Evolutionary conservation across 2,329 filamentous ascomycete species (phyloP), one percentile per base, ranked within the genome.

Genomic region (Hortaea werneckii): DNA sequence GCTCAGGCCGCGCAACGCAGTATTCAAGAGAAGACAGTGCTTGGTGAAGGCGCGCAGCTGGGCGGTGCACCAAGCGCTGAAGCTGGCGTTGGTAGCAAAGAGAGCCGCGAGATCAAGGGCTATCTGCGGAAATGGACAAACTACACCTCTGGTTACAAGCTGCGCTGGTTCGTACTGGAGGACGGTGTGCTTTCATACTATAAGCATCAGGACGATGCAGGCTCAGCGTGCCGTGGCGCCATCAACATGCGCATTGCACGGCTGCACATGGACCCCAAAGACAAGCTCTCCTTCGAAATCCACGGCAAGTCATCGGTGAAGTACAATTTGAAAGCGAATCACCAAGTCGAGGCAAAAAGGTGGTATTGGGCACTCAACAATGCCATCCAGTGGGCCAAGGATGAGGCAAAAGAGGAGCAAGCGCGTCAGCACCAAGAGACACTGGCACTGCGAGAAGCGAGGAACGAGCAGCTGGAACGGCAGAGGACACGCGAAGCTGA

Each of bases 351-450:
- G 66, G 90, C 92, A 5, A 98, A 98, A 68, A 80, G 92, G 45
- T 98, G 92, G 92, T 98, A 94, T 67, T 98, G 92, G 92, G 87
- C 92, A 0, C 73, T 98, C 52, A 98, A 98, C 69, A 98, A 98
- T 64, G 90, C 92, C 5, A 98, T 98, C 42, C 92, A 96, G 63
- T 96, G 87, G 85, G 83, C 87, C 52, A 98, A 98, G 66, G 92
- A 98, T 60, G 92, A 96, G 67, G 89, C 87, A 6, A 89, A 85
- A 56, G 87, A 94, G 64, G 90, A 95, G 58, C 83, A 90, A 60
- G 81, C 76, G 54, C 81, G 88, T 50, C 81, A 81, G 30, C 80
- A 80, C 6, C 81, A 80, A 46, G 85, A 83, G 57, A 83, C 82
- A 5, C 87, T 92, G 64, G 75, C 82, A 32, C 67, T 94, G 43